Evolutionary conservation across 164 flowering plant species (phyloP).

Genomic region (Stephania yunnanensis): DNA sequence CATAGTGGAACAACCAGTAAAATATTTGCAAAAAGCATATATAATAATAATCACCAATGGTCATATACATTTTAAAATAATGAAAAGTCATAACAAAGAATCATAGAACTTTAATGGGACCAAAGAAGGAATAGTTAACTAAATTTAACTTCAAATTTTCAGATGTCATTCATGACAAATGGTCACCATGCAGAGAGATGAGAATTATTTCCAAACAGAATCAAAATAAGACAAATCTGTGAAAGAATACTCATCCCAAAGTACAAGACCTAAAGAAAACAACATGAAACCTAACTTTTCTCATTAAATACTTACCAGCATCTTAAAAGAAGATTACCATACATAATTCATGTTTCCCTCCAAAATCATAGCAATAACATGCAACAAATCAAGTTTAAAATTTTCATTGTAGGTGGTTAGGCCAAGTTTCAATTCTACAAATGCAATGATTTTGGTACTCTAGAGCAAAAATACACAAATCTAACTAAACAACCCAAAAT

Average conservation of each 20-base stretch:
- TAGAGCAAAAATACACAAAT: not conserved
- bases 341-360: not conserved
- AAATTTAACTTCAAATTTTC: not conserved
- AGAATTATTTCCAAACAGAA: not conserved
- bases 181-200: not conserved
- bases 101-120: not conserved
- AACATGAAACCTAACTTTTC: not conserved
- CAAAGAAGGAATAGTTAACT: not conserved
- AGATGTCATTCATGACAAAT: not conserved
- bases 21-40: constrained; percentile 4
- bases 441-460: not conserved
- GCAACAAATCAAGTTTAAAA: not conserved
- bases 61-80: not conserved
- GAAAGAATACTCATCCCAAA: not conserved
- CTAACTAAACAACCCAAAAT: not conserved
- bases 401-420: not conserved
- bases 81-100: not conserved
- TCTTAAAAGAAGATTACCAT: not conserved
- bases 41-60: not conserved
- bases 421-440: not conserved
- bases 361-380: not conserved
- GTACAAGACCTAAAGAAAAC: not conserved
- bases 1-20: not conserved
- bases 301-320: not conserved
- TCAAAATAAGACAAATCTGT: not conserved